Percentiles rank a stretch among this genome's conserved stretches.
These are phyloP conservation scores for Cladophialophora immunda DNA, from an alignment of 2,329 filamentous ascomycete species.

Conservation along the genomic window DNA sequence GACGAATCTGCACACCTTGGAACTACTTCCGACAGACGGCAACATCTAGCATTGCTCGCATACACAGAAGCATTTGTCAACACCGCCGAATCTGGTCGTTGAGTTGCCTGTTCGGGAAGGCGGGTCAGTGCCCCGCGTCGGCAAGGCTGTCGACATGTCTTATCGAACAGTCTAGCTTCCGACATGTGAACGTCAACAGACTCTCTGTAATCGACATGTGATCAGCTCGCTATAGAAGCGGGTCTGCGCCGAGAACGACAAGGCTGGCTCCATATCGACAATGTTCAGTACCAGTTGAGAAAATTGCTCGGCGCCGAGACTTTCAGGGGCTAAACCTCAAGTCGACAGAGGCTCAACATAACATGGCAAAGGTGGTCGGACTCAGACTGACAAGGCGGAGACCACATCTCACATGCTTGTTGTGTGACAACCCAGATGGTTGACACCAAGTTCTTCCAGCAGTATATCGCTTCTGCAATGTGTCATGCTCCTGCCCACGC, in stretches of 20 bases:
- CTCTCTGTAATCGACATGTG: background rate
- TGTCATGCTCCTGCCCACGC: background rate
- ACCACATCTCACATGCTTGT: background rate
- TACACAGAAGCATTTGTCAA: background rate
- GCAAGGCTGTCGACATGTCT: constrained; percentile 18
- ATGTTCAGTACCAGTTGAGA: background rate
- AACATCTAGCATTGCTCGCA: background rate
- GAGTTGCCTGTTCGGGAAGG: constrained; percentile 12
- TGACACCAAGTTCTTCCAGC: background rate
- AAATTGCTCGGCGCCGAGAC: background rate
- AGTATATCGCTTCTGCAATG: background rate
- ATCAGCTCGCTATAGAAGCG: background rate
- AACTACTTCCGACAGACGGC: background rate
- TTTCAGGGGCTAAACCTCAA: background rate
- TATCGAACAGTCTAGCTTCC: background rate
- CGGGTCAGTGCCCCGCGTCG: constrained; percentile 15
- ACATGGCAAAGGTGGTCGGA: background rate
- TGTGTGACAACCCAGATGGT: background rate
- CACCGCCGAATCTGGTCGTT: constrained; percentile 15
- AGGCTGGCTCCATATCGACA: constrained; percentile 10
- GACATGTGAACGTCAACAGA: background rate
- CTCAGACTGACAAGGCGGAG: background rate
- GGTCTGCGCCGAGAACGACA: background rate
- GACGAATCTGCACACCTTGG: background rate
- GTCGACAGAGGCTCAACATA: background rate